A percentile compares a stretch with the other conserved stretches of the same genome.
These are phyloP conservation scores for Tylopilus sp. DNA, from an alignment of 768 basidiomycete genomes.

Conservation along the genomic window DNA sequence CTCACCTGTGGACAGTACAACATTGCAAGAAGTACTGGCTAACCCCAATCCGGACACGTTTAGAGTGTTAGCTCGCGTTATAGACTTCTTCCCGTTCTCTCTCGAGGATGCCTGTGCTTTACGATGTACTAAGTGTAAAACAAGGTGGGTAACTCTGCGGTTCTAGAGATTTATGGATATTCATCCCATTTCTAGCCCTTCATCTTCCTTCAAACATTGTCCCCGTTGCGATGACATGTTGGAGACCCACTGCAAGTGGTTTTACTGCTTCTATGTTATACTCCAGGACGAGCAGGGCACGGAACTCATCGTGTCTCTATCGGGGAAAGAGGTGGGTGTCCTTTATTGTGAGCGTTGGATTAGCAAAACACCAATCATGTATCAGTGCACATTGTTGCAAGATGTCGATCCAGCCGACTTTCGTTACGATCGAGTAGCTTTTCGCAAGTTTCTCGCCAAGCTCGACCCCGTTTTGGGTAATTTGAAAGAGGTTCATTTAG, in stretches of 20 bases:
- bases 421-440: conserved; percentile 36
- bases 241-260: conserved; percentile 44
- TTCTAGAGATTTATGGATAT: not conserved
- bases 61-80: conserved; percentile 44
- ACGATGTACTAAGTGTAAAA: conserved; percentile 51
- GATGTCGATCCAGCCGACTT: conserved; percentile 45
- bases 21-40: conserved; percentile 38
- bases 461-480: conserved; percentile 48
- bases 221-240: conserved; percentile 51
- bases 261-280: conserved; percentile 47
- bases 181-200: conserved; percentile 38
- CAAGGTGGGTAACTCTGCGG: conserved; percentile 37
- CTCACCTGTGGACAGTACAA: conserved; percentile 8
- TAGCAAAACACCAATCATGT: not conserved
- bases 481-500: conserved; percentile 39
- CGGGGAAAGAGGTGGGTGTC: conserved; percentile 41
- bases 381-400: conserved; percentile 43
- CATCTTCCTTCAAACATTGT: conserved; percentile 42
- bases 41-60: conserved; percentile 36
- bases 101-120: conserved; percentile 46
- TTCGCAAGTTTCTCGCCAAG: conserved; percentile 36
- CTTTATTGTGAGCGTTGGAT: not conserved
- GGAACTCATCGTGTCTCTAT: conserved; percentile 45
- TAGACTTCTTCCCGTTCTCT: conserved; percentile 54
- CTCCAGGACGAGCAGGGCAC: conserved; percentile 48